phyloP scores from a whole-genome alignment of 129 eudicot species.

The Helianthus annuus region DNA sequence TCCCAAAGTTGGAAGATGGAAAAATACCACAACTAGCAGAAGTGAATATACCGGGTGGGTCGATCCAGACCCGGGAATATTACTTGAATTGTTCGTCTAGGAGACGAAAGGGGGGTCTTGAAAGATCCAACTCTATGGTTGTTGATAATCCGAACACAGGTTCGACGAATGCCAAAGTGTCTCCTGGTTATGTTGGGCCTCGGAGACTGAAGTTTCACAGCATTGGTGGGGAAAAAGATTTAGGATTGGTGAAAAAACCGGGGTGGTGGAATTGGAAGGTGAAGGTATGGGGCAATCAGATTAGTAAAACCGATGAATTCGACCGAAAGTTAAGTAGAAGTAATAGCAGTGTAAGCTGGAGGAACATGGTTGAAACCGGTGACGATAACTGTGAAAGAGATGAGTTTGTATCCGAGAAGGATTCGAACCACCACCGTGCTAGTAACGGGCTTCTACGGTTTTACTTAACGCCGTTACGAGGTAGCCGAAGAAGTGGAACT shows the following conservation, averaged over 20 bases:
- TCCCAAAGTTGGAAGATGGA: slow-evolving; percentile 52
- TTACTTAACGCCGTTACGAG: slow-evolving; percentile 11
- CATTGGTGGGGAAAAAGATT: slow-evolving; percentile 35
- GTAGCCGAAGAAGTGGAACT: slow-evolving; percentile 10
- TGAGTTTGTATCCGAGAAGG: slow-evolving; percentile 15
- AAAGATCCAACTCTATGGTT: slow-evolving; percentile 68
- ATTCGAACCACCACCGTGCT: neutral
- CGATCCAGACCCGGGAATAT: slow-evolving; percentile 60
- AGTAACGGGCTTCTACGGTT: slow-evolving; percentile 5
- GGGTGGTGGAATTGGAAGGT: slow-evolving; percentile 69
- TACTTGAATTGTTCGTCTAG: slow-evolving; percentile 54
- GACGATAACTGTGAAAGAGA: slow-evolving; percentile 14
- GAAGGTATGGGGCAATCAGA: slow-evolving; percentile 63
- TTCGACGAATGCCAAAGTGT: slow-evolving; percentile 45
- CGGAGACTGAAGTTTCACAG: slow-evolving; percentile 23
- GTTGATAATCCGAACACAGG: slow-evolving; percentile 47
- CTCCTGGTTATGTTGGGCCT: slow-evolving; percentile 35
- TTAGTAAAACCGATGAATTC: slow-evolving; percentile 31
- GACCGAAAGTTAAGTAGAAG: slow-evolving; percentile 46
- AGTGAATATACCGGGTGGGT: slow-evolving; percentile 59
- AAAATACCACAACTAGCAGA: slow-evolving; percentile 28
- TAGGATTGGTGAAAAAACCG: slow-evolving; percentile 52
- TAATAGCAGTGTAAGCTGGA: slow-evolving; percentile 77
- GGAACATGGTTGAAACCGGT: slow-evolving; percentile 46
- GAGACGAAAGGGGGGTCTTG: slow-evolving; percentile 71